Conservation (phyloP, 1,284 basidiomycete genomes). For the Abortiporus biennis region DNA sequence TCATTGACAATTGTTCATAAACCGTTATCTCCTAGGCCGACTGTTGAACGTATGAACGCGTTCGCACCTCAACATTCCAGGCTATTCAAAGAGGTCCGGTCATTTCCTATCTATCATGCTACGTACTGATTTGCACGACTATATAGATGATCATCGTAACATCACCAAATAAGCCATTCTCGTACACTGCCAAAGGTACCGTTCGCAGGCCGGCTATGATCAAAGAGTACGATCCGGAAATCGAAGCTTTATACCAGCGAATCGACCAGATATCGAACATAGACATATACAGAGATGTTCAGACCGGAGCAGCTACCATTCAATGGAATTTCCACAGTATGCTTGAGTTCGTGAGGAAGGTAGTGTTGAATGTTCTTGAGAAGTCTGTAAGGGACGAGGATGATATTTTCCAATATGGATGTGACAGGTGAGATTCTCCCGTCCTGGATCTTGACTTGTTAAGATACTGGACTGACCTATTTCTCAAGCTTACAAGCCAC, state of each 20-base stretch:
- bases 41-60: constrained; percentile 26
- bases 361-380: constrained; percentile 22
- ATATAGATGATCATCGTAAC: constrained; percentile 27
- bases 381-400: constrained; percentile 25
- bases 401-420: constrained; percentile 37
- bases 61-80: constrained; percentile 30
- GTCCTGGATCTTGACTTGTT: not conserved
- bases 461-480: not conserved
- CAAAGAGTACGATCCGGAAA: constrained; percentile 24
- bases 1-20: not conserved
- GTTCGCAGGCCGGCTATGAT: constrained; percentile 20
- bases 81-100: constrained; percentile 28
- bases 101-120: not conserved
- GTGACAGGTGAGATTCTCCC: constrained; percentile 30
- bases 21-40: constrained; percentile 19
- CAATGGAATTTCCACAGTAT: constrained; percentile 11
- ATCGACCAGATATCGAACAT: constrained; percentile 16
- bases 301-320: constrained; percentile 9
- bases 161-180: constrained; percentile 22
- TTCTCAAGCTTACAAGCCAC: constrained; percentile 33
- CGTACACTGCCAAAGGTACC: constrained; percentile 25
- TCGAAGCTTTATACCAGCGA: constrained; percentile 19
- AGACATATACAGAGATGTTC: not conserved
- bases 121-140: not conserved
- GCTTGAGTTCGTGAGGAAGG: constrained; percentile 22